phyloP scores from a whole-genome alignment of 2,329 filamentous ascomycete genomes.

The Leptographium lundbergii region DNA sequence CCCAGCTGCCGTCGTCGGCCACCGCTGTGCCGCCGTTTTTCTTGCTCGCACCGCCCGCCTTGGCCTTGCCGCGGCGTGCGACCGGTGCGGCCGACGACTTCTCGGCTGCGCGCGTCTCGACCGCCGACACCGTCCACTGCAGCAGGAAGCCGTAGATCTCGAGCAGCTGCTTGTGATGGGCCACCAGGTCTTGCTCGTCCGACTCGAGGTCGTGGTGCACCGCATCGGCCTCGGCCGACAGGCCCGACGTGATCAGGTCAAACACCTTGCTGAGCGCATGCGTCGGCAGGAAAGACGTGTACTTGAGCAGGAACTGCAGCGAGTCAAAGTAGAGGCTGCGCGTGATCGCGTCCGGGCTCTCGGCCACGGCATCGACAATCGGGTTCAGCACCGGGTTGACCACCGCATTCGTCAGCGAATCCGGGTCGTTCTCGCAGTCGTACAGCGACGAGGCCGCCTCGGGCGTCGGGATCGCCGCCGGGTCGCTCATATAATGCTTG shows the following conservation, averaged over 20 bases:
- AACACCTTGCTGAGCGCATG: constrained; percentile 85
- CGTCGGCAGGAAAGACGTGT: constrained; percentile 63
- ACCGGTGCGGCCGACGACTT: constrained; percentile 63
- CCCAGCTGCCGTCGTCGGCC: constrained; percentile 50
- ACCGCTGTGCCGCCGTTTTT: constrained; percentile 46
- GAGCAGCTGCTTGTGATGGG: constrained; percentile 80
- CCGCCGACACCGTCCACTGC: constrained; percentile 90
- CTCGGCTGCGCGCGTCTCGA: constrained; percentile 86
- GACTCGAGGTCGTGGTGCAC: constrained; percentile 77
- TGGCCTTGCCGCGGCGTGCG: constrained; percentile 62
- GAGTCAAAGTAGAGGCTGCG: constrained; percentile 77
- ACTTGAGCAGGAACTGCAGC: constrained; percentile 92
- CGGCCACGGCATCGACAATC: constrained; percentile 83
- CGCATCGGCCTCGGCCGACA: constrained; percentile 74
- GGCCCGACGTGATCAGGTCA: constrained; percentile 74
- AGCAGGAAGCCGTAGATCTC: constrained; percentile 91
- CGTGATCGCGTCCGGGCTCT: constrained; percentile 79
- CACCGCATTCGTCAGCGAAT: constrained; percentile 63
- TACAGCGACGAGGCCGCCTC: constrained; percentile 74
- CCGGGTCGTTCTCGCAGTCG: constrained; percentile 87
- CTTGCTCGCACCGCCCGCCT: constrained; percentile 31
- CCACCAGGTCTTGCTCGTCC: constrained; percentile 78
- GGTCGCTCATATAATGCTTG: constrained; percentile 94
- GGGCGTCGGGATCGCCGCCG: constrained; percentile 65
- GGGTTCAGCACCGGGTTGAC: constrained; percentile 81